Evolutionary conservation across 169 alveolate species (phyloP).

Genomic region (Pseudocohnilembus persalinus): DNA sequence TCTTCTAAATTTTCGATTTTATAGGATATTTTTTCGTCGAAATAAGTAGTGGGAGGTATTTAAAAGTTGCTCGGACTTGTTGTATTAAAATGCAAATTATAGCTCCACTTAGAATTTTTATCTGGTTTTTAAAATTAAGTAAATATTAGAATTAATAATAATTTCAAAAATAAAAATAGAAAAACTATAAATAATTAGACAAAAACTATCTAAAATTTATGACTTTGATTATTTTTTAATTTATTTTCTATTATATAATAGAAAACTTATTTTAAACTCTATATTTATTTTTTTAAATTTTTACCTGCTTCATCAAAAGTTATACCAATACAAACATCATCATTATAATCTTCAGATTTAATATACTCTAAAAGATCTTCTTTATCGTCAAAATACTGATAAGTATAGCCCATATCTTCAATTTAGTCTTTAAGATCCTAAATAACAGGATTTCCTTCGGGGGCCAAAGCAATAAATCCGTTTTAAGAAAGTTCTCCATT

Average conservation of each 20-base stretch:
- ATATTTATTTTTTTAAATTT: constrained; percentile 1
- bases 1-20: not conserved
- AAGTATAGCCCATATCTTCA: not conserved
- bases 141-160: too few relatives aligned
- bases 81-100: not conserved
- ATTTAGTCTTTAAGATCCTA: not conserved
- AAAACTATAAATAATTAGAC: too few relatives aligned
- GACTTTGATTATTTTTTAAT: too few relatives aligned
- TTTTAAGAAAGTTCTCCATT: not conserved
- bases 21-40: not conserved
- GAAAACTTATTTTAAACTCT: not conserved
- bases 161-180: not conserved
- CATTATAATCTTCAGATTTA: not conserved
- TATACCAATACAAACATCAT: not conserved
- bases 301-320: not conserved
- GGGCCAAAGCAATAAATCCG: constrained; percentile 5
- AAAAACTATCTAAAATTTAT: too few relatives aligned
- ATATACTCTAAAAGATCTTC: not conserved
- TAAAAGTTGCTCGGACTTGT: not conserved
- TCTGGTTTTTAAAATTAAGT: not conserved
- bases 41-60: not conserved
- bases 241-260: too few relatives aligned
- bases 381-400: not conserved
- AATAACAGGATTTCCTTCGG: not conserved
- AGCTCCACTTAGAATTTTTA: not conserved